Evolutionary conservation across 2,329 filamentous ascomycete species (phyloP).

Genomic region (Penicillium sp.): DNA sequence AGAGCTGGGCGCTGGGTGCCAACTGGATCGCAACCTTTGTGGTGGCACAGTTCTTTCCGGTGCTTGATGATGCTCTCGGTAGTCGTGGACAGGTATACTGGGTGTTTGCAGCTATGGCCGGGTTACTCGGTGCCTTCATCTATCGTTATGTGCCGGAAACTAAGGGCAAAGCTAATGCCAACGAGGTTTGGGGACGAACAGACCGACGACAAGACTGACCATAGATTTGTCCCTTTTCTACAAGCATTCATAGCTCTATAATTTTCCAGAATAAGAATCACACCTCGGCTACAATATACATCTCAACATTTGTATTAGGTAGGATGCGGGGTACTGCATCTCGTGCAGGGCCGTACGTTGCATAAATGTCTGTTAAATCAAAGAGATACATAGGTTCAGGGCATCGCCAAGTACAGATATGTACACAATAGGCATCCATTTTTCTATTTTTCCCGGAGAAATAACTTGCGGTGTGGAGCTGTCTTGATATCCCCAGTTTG

Average conservation of each 20-base stretch:
- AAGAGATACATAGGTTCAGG: neutral
- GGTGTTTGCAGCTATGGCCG: conserved; percentile 76
- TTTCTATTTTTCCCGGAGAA: neutral
- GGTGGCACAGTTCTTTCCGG: conserved; percentile 91
- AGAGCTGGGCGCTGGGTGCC: conserved; percentile 80
- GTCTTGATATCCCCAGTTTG: neutral
- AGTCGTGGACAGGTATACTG: conserved; percentile 84
- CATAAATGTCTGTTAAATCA: neutral
- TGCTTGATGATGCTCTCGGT: conserved; percentile 74
- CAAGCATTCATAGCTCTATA: neutral
- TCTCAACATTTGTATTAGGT: neutral
- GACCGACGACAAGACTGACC: conserved; percentile 34
- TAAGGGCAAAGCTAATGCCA: conserved; percentile 74
- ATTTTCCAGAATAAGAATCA: neutral
- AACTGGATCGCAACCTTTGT: conserved; percentile 91
- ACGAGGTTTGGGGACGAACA: conserved; percentile 83
- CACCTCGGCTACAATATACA: neutral
- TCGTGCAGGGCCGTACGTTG: neutral
- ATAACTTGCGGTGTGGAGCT: conserved; percentile 9
- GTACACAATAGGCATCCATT: conserved; percentile 6
- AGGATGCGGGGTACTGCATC: conserved; percentile 6
- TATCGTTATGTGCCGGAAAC: conserved; percentile 78
- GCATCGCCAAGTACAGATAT: neutral
- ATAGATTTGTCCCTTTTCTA: neutral
- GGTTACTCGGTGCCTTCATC: conserved; percentile 69